Conservation (phyloP, 1,284 basidiomycete species). For the Leccinum pachyderme region DNA sequence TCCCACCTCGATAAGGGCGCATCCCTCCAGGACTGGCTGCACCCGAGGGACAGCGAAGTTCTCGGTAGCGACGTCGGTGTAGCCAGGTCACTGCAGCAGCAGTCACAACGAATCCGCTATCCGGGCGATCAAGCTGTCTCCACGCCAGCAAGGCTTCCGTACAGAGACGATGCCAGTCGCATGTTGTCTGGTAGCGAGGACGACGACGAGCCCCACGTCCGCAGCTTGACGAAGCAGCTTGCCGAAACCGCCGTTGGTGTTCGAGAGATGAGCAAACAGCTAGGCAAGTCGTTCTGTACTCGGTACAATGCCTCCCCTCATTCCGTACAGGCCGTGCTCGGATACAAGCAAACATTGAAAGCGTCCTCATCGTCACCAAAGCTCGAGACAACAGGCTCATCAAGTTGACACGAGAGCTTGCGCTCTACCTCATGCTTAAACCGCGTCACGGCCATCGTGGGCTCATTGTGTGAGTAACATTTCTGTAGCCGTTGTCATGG, state of each 20-base stretch:
- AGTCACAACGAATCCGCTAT: slow-evolving; percentile 22
- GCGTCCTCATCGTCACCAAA: slow-evolving; percentile 95
- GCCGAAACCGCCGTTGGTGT: slow-evolving; percentile 98
- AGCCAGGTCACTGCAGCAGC: slow-evolving; percentile 50
- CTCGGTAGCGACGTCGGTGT: slow-evolving; percentile 44
- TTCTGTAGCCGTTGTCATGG: slow-evolving; percentile 7
- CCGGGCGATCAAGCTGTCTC: slow-evolving; percentile 10
- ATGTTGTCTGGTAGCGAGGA: slow-evolving; percentile 45
- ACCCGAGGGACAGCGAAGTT: slow-evolving; percentile 43
- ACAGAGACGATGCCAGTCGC: slow-evolving; percentile 17
- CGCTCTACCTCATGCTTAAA: slow-evolving; percentile 91
- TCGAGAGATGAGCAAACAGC: slow-evolving; percentile 98
- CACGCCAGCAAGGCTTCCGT: slow-evolving; percentile 18
- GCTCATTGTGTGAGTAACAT: slow-evolving; percentile 66
- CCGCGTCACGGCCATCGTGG: slow-evolving; percentile 64
- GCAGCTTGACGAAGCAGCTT: slow-evolving; percentile 86
- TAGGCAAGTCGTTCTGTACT: slow-evolving; percentile 60
- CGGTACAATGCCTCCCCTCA: slow-evolving; percentile 11
- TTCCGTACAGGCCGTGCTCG: slow-evolving; percentile 75
- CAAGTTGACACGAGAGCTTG: slow-evolving; percentile 90
- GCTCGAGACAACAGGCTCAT: slow-evolving; percentile 97
- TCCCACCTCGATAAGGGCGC: slow-evolving; percentile 78
- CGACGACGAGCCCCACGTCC: slow-evolving; percentile 66
- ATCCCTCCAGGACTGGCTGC: slow-evolving; percentile 69
- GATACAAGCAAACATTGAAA: slow-evolving; percentile 90